These are phyloP conservation scores for Micromonas commoda DNA, from an alignment of 139 green algal species.

Conservation along the genomic window DNA sequence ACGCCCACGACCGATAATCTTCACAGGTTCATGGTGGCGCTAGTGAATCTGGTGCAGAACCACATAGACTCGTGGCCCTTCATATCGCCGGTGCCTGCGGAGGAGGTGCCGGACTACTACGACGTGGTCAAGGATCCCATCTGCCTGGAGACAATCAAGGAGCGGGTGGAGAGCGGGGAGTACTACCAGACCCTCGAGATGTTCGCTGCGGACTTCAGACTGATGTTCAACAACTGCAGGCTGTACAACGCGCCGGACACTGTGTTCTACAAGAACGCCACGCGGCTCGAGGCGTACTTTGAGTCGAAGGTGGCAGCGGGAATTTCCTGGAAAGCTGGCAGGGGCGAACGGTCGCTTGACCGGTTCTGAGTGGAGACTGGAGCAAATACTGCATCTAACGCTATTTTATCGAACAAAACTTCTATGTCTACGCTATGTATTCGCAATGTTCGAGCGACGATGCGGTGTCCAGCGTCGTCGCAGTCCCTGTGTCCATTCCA, in stretches of 20 bases:
- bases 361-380: no score
- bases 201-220: constrained; percentile 79
- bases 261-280: constrained; percentile 74
- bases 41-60: constrained; percentile 5
- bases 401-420: no score
- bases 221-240: constrained; percentile 76
- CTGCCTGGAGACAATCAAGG: constrained; percentile 46
- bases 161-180: constrained; percentile 43
- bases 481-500: no score
- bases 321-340: constrained; percentile 4
- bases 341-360: not conserved
- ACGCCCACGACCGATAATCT: constrained; percentile 33
- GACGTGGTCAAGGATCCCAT: constrained; percentile 76
- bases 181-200: constrained; percentile 93
- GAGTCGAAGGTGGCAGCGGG: constrained; percentile 23
- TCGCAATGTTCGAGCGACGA: no score
- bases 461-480: no score
- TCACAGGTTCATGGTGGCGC: constrained; percentile 6
- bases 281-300: constrained; percentile 39
- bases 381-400: no score
- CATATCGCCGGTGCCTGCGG: constrained; percentile 55
- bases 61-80: constrained; percentile 85
- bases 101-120: constrained; percentile 91
- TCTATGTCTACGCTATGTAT: no score
- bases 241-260: constrained; percentile 83